A percentile compares a stretch with the other conserved stretches of the same genome.
phyloP scores from a whole-genome alignment of 306 rosid species.

The Cicer arietinum region DNA sequence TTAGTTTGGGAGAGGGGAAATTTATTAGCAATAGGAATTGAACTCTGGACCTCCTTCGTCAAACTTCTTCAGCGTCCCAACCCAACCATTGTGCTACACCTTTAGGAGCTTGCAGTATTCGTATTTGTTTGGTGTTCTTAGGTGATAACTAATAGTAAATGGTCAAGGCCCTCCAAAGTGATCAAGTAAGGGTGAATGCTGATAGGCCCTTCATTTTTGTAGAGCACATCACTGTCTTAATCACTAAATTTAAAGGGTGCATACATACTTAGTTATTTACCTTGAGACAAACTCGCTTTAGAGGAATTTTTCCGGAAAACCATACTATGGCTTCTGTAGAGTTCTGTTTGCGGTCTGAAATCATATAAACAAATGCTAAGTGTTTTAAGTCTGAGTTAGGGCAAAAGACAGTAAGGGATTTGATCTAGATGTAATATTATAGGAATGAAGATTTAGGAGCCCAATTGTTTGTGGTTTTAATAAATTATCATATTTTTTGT shows the following conservation, averaged over 20 bases:
- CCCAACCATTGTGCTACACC: too few relatives aligned
- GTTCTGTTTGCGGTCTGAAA: slow-evolving; percentile 21
- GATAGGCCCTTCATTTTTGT: slow-evolving; percentile 14
- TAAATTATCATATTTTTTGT: neutral
- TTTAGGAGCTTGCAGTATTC: neutral
- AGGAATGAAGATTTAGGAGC: slow-evolving; percentile 28
- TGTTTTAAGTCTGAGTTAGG: slow-evolving; percentile 32
- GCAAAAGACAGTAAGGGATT: slow-evolving; percentile 27
- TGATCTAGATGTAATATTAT: slow-evolving; percentile 11
- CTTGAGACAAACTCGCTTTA: slow-evolving; percentile 12
- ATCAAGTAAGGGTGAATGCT: slow-evolving; percentile 1
- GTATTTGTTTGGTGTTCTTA: slow-evolving; percentile 15
- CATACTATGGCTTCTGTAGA: slow-evolving; percentile 6
- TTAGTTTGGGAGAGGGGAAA: too few relatives aligned
- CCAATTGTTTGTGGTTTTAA: neutral
- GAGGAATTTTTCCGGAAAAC: slow-evolving; percentile 8
- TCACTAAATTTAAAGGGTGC: neutral
- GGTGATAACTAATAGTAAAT: slow-evolving; percentile 8
- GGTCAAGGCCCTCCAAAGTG: slow-evolving; percentile 4
- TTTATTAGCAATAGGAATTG: too few relatives aligned
- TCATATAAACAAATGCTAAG: slow-evolving; percentile 5
- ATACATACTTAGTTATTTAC: neutral
- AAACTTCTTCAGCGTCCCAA: too few relatives aligned
- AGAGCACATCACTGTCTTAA: slow-evolving; percentile 1
- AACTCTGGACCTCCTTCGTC: too few relatives aligned